Conservation (phyloP, 2,329 filamentous ascomycete species). For the Dactylellina leptospora region DNA sequence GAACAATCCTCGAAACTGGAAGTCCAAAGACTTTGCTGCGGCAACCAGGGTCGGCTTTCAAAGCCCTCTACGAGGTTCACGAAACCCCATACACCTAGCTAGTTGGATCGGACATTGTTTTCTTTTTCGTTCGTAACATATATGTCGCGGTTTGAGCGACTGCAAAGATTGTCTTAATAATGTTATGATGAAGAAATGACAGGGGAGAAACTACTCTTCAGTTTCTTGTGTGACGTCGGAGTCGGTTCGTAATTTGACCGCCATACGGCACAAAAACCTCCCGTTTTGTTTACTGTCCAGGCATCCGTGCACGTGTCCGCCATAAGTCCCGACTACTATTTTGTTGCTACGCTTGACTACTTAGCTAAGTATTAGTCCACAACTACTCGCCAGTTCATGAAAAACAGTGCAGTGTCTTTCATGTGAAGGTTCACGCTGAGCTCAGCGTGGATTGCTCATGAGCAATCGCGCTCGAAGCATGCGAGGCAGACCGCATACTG, state of each 20-base stretch:
- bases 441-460: too few relatives aligned
- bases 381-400: too few relatives aligned
- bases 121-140: too few relatives aligned
- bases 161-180: too few relatives aligned
- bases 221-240: neutral
- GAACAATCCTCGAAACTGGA: slow-evolving; percentile 89
- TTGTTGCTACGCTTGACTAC: too few relatives aligned
- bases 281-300: neutral
- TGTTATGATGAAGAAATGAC: too few relatives aligned
- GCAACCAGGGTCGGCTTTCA: slow-evolving; percentile 75
- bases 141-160: too few relatives aligned
- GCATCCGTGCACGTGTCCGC: neutral
- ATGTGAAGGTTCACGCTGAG: neutral
- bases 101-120: too few relatives aligned
- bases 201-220: too few relatives aligned
- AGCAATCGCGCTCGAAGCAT: neutral
- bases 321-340: neutral
- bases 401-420: too few relatives aligned
- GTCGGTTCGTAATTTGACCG: neutral
- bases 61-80: slow-evolving; percentile 39
- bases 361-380: too few relatives aligned
- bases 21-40: slow-evolving; percentile 79
- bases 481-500: neutral
- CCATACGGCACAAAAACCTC: too few relatives aligned
- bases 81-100: neutral